These are phyloP conservation scores for Noccaea caerulescens DNA, from an alignment of 345 rosid genomes.

Conservation along the genomic window DNA sequence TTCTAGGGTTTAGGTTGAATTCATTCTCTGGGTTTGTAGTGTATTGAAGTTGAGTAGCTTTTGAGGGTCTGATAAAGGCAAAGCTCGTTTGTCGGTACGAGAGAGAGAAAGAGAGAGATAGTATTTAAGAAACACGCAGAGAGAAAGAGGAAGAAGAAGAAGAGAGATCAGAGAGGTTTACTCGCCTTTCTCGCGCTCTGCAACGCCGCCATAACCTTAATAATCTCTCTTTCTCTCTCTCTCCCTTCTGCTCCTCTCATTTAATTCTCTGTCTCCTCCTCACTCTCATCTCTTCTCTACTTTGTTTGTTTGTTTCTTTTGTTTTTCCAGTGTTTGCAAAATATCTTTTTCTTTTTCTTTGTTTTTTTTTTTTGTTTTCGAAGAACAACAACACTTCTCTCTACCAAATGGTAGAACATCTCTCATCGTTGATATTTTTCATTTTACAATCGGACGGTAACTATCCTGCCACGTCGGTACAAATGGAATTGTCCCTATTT, in stretches of 20 bases:
- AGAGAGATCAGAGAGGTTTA: constrained; percentile 40
- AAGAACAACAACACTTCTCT: not conserved
- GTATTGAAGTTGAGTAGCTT: constrained; percentile 35
- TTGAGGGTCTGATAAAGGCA: constrained; percentile 29
- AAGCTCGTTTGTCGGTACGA: constrained; percentile 43
- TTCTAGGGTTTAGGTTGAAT: constrained; percentile 38
- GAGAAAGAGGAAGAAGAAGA: constrained; percentile 22
- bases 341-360: not conserved
- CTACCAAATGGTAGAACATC: constrained; percentile 10
- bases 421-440: constrained; percentile 6
- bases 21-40: constrained; percentile 38
- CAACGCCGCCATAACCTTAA: constrained; percentile 79
- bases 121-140: constrained; percentile 28
- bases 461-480: constrained; percentile 37
- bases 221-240: constrained; percentile 44
- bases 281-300: constrained; percentile 37
- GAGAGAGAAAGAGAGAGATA: constrained; percentile 25
- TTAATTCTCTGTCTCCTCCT: constrained; percentile 52
- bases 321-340: constrained; percentile 39
- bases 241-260: constrained; percentile 46
- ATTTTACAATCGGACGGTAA: constrained; percentile 44
- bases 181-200: constrained; percentile 52
- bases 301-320: constrained; percentile 41
- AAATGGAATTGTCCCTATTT: constrained; percentile 22
- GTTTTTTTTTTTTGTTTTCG: not conserved